Evolutionary conservation across 2,329 filamentous ascomycete genomes (phyloP), one percentile per base, ranked within the genome.

Genomic region (Pseudocercospora fuligena): DNA sequence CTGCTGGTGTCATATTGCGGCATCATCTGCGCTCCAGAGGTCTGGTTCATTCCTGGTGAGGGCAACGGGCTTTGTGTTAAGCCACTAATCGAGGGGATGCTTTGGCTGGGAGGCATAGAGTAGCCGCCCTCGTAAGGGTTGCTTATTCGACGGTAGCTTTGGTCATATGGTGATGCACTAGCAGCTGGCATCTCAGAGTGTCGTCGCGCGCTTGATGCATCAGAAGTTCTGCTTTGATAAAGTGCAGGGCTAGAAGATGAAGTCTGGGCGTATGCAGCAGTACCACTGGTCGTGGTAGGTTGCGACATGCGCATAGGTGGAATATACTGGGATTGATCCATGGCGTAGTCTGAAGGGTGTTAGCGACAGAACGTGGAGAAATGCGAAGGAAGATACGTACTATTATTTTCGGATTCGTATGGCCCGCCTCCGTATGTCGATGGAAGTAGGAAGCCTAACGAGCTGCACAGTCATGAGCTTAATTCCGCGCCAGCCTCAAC

Each of bases 381-480:
- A 47, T 40, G 27, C 36, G 40, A 33, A 64, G 36, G 47, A 65
- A 64, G 51, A 56, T 31, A 73, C 76, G 66, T 69, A 78, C 77
- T 74, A 66, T 67, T 69, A 27, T 69, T 66, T 57, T 78, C 74
- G 11, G 73, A 74, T 27, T 76, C 73, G 69, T 74, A 72, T 31
- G 69, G 62, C 54, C 65, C 62, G 64, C 69, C 66, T 56, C 75
- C 75, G 71, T 78, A 78, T 47, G 77, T 75, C 47, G 76, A 75
- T 66, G 77, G 77, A 58, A 78, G 75, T 25, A 78, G 72, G 68
- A 75, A 77, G 29, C 75, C 76, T 60, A 78, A 69, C 43, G 77
- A 78, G 66, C 77, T 78, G 64, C 58, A 40, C 14, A 7, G 16
- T 61, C 47, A 61, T 75, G 59, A 75, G 72, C 66, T 56, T 36